A percentile compares a stretch with the other conserved stretches of the same genome.
Conservation (phyloP, 164 flowering plant genomes). For the Buxus sempervirens region DNA sequence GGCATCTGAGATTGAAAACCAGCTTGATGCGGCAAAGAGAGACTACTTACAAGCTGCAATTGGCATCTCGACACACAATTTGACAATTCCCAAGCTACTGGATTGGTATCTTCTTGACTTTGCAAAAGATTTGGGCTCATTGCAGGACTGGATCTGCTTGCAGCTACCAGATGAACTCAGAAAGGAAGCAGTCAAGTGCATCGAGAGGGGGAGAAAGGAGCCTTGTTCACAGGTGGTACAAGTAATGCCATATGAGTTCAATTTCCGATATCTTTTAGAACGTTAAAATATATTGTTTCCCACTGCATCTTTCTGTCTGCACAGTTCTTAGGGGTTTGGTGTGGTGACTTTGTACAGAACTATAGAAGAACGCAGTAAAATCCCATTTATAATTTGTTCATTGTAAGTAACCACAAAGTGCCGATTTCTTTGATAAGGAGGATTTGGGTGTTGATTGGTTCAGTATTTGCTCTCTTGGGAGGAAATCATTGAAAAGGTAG, state of each 20-base stretch:
- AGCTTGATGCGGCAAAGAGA: slow-evolving; percentile 72
- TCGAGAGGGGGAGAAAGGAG: slow-evolving; percentile 52
- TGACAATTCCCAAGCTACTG: slow-evolving; percentile 70
- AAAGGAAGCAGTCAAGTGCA: slow-evolving; percentile 65
- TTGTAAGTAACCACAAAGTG: slow-evolving; percentile 20
- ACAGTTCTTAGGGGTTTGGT: slow-evolving; percentile 11
- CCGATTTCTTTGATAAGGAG: slow-evolving; percentile 1
- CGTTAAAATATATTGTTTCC: slow-evolving; percentile 23
- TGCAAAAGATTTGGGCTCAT: slow-evolving; percentile 82
- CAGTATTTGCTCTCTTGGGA: slow-evolving; percentile 12
- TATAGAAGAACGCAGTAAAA: slow-evolving; percentile 18
- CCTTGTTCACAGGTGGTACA: slow-evolving; percentile 45
- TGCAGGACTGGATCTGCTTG: slow-evolving; percentile 88
- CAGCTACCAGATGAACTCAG: slow-evolving; percentile 63
- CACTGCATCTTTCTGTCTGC: slow-evolving; percentile 1
- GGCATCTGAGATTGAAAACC: slow-evolving; percentile 61
- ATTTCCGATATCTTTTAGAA: slow-evolving; percentile 73
- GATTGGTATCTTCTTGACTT: slow-evolving; percentile 92
- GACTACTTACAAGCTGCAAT: slow-evolving; percentile 84
- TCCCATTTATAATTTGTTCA: slow-evolving; percentile 5
- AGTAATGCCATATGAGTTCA: slow-evolving; percentile 73
- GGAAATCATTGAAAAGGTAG: slow-evolving; percentile 1
- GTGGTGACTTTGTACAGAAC: slow-evolving; percentile 29
- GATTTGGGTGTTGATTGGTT: slow-evolving; percentile 16
- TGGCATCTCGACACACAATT: slow-evolving; percentile 47